Percentiles rank a stretch among this genome's conserved stretches.
phyloP scores from a whole-genome alignment of 129 eudicot genomes.

The Flaveria brownii region DNA sequence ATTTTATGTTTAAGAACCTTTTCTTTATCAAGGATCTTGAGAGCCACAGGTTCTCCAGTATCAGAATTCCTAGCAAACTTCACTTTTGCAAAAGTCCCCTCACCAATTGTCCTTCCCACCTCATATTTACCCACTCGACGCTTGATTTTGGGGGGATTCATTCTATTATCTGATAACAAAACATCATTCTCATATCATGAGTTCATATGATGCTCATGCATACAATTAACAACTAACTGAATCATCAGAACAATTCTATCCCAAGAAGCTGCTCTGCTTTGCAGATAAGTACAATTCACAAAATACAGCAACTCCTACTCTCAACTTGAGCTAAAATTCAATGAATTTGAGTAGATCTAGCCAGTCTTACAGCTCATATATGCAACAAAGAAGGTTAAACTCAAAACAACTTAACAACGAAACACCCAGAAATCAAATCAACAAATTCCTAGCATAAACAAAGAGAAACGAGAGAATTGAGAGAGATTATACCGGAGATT shows the following conservation, averaged over 20 bases:
- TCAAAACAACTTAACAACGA: neutral
- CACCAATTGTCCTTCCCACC: slow-evolving; percentile 95
- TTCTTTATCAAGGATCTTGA: slow-evolving; percentile 96
- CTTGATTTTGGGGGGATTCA: slow-evolving; percentile 77
- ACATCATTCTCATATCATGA: neutral
- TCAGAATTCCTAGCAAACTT: slow-evolving; percentile 89
- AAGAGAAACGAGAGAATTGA: neutral
- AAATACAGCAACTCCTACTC: neutral
- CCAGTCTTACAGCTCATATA: neutral
- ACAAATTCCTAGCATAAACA: neutral
- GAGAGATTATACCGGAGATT: neutral
- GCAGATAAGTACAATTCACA: no score
- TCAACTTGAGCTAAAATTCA: slow-evolving; percentile 2
- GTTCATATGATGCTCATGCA: slow-evolving; percentile 6
- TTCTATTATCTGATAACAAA: slow-evolving; percentile 29
- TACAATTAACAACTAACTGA: neutral
- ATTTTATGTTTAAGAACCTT: slow-evolving; percentile 90
- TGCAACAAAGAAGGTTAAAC: neutral
- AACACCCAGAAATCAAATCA: neutral
- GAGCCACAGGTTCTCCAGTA: slow-evolving; percentile 78
- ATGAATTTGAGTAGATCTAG: slow-evolving; percentile 19
- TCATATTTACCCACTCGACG: slow-evolving; percentile 90
- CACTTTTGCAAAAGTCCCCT: slow-evolving; percentile 96
- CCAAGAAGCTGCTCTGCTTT: neutral
- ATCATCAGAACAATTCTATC: neutral